Evolutionary conservation across 2,329 filamentous ascomycete genomes (phyloP).

Genomic region (Colletotrichum sp.): DNA sequence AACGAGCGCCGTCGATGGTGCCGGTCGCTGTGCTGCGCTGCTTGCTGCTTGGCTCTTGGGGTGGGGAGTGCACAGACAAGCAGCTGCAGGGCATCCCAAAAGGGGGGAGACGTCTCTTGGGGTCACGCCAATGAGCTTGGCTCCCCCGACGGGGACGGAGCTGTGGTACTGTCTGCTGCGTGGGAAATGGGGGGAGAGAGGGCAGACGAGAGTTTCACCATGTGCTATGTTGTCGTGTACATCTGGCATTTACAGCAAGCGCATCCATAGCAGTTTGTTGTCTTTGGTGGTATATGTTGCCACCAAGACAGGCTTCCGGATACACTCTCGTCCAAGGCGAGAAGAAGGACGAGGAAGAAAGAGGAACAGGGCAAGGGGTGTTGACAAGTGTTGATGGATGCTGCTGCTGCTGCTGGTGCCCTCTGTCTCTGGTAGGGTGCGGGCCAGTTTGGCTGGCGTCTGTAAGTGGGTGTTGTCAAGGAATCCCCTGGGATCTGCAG

Average conservation of each 20-base stretch:
- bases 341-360: neutral
- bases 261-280: neutral
- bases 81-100: conserved; percentile 10
- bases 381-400: neutral
- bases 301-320: neutral
- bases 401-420: neutral
- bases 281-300: neutral
- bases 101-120: neutral
- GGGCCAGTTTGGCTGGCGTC: neutral
- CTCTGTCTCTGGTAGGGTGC: neutral
- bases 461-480: conserved; percentile 6
- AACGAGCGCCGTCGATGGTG: neutral
- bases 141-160: conserved; percentile 11
- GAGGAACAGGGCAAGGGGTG: neutral
- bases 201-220: conserved; percentile 14
- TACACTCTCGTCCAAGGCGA: neutral
- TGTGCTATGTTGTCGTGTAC: conserved; percentile 4
- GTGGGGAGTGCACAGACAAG: conserved; percentile 9
- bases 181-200: neutral
- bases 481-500: conserved; percentile 19
- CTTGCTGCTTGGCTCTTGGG: neutral
- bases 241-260: neutral
- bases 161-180: neutral
- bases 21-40: neutral
- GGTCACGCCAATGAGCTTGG: conserved; percentile 15